Conservation (phyloP, 2,329 filamentous ascomycete species). For the Berkeleyomyces basicola region DNA sequence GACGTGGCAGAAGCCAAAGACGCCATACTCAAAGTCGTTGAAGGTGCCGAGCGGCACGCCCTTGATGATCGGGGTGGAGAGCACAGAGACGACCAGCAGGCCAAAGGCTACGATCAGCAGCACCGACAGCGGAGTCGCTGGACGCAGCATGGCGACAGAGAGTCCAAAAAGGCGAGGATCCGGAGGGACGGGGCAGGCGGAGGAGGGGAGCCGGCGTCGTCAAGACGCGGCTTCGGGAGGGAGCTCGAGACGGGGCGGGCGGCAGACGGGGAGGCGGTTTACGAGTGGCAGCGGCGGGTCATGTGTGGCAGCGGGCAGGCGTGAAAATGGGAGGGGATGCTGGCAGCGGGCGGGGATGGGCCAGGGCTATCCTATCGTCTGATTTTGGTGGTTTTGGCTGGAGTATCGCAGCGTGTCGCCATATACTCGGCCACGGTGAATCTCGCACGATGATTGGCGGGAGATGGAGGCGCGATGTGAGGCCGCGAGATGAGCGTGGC, state of each 20-base stretch:
- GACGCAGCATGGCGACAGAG: constrained; percentile 56
- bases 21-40: constrained; percentile 65
- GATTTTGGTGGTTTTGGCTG: background rate
- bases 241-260: background rate
- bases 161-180: constrained; percentile 16
- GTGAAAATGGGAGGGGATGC: background rate
- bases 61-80: constrained; percentile 84
- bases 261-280: background rate
- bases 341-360: background rate
- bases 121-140: constrained; percentile 78
- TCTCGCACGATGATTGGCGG: background rate
- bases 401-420: background rate
- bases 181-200: background rate
- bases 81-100: constrained; percentile 65
- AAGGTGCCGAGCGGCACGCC: constrained; percentile 69
- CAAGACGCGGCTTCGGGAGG: constrained; percentile 25
- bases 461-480: background rate
- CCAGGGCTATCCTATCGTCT: background rate
- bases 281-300: background rate
- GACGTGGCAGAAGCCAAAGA: constrained; percentile 69
- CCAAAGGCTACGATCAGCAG: constrained; percentile 74
- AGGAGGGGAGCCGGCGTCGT: constrained; percentile 24
- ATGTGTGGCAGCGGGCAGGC: background rate
- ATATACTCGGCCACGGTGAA: too few relatives aligned
- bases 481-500: too few relatives aligned